phyloP scores from a whole-genome alignment of 129 eudicot genomes.

The Glebionis coronaria region DNA sequence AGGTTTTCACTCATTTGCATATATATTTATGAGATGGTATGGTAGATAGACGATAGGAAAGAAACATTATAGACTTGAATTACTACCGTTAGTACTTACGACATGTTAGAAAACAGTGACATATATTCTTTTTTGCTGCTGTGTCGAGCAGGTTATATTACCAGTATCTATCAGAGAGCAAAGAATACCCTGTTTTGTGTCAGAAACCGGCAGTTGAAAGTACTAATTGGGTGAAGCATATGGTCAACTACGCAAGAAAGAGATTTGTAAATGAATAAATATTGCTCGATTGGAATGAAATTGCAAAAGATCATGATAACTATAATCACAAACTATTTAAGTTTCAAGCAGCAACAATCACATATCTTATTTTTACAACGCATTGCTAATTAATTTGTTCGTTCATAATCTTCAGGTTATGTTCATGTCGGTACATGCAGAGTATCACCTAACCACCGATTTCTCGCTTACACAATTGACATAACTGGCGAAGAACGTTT shows the following conservation, averaged over 20 bases:
- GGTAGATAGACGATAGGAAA: too few species aligned
- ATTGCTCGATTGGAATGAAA: constrained; percentile 91
- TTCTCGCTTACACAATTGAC: constrained; percentile 87
- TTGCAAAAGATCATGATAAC: constrained; percentile 70
- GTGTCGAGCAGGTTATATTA: constrained; percentile 65
- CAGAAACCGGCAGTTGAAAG: constrained; percentile 49
- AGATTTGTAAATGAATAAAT: constrained; percentile 43
- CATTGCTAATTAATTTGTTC: not conserved
- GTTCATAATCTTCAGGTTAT: constrained; percentile 54
- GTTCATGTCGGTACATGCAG: constrained; percentile 92
- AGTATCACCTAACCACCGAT: constrained; percentile 81
- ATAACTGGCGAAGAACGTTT: constrained; percentile 60
- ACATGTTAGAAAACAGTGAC: not conserved
- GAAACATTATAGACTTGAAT: too few species aligned
- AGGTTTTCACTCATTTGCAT: too few species aligned
- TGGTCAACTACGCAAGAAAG: constrained; percentile 38
- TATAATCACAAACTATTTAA: not conserved
- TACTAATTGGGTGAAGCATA: constrained; percentile 41
- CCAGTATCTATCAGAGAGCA: constrained; percentile 82
- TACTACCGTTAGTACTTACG: too few species aligned
- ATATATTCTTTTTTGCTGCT: not conserved
- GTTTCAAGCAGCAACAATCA: not conserved
- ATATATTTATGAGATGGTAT: too few species aligned
- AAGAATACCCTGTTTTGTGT: constrained; percentile 84
- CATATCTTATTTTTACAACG: not conserved